Conservation (phyloP, 257 asterid species). For the Paraleonurus japonicus region DNA sequence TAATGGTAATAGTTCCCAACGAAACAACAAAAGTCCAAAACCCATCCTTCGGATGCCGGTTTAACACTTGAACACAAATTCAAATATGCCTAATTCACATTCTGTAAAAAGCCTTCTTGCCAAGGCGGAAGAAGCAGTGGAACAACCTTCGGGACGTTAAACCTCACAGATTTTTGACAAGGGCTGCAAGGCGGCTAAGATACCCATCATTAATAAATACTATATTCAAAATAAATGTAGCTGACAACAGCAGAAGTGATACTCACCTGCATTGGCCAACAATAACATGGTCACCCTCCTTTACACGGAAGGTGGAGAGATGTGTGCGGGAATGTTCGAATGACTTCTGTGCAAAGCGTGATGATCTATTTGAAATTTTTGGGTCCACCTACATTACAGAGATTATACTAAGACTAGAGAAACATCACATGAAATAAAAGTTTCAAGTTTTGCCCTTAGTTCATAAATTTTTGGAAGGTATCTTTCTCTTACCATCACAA, state of each 20-base stretch:
- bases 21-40: slow-evolving; percentile 14
- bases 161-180: slow-evolving; percentile 80
- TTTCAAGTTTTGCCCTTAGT: background rate
- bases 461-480: background rate
- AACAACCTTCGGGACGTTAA: slow-evolving; percentile 72
- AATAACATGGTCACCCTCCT: slow-evolving; percentile 75
- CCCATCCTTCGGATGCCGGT: background rate
- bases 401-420: too few species aligned
- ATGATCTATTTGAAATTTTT: slow-evolving; percentile 62
- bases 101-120: slow-evolving; percentile 85
- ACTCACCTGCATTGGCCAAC: slow-evolving; percentile 87
- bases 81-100: slow-evolving; percentile 38
- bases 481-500: slow-evolving; percentile 73
- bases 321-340: slow-evolving; percentile 82
- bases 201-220: background rate
- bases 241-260: background rate
- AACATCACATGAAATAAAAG: slow-evolving; percentile 16
- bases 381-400: slow-evolving; percentile 95
- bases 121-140: slow-evolving; percentile 84
- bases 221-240: background rate
- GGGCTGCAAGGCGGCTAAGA: slow-evolving; percentile 42
- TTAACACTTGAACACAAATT: background rate
- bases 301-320: slow-evolving; percentile 89
- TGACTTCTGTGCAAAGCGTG: slow-evolving; percentile 76
- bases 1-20: slow-evolving; percentile 19